A percentile compares a stretch with the other conserved stretches of the same genome.
These are phyloP conservation scores for Malbranchea zuffiana DNA, from an alignment of 2,329 filamentous ascomycete genomes.

Conservation along the genomic window DNA sequence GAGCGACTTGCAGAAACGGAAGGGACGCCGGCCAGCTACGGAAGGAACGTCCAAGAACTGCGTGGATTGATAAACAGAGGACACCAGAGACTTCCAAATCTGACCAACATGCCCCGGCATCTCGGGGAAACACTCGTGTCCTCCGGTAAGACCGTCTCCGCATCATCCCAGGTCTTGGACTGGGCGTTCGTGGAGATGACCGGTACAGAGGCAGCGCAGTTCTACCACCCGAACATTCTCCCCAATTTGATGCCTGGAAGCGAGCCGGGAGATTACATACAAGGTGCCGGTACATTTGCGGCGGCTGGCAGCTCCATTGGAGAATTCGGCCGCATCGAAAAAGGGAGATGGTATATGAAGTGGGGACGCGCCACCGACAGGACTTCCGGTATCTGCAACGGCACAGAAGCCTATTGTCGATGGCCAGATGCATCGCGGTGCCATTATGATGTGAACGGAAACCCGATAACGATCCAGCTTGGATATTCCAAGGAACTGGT, in stretches of 20 bases:
- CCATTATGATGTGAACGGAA: slow-evolving; percentile 1
- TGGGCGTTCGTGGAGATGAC: slow-evolving; percentile 12
- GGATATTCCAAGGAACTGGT: slow-evolving; percentile 6
- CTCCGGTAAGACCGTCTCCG: slow-evolving; percentile 4
- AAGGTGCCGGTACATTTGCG: neutral
- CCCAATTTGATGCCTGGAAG: slow-evolving; percentile 4
- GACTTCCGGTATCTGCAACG: slow-evolving; percentile 12
- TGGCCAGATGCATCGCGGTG: slow-evolving; percentile 2
- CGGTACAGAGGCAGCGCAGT: neutral
- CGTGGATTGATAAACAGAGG: neutral
- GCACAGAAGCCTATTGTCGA: slow-evolving; percentile 9
- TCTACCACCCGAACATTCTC: slow-evolving; percentile 1
- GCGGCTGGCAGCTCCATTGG: neutral
- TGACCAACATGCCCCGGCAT: slow-evolving; percentile 5
- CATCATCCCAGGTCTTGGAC: slow-evolving; percentile 2
- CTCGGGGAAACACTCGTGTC: slow-evolving; percentile 8
- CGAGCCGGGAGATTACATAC: neutral
- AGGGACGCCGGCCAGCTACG: neutral
- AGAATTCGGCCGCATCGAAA: slow-evolving; percentile 1
- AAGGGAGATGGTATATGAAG: slow-evolving; percentile 13
- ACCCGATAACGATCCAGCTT: neutral
- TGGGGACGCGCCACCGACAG: slow-evolving; percentile 9
- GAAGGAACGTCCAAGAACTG: neutral
- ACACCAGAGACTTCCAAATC: neutral
- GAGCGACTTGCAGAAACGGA: neutral